A percentile compares a stretch with the other conserved stretches of the same genome.
Evolutionary conservation across 225 moss, liverwort and hornwort genomes (phyloP).

Genomic region (Pseudisothecium myosuroides): DNA sequence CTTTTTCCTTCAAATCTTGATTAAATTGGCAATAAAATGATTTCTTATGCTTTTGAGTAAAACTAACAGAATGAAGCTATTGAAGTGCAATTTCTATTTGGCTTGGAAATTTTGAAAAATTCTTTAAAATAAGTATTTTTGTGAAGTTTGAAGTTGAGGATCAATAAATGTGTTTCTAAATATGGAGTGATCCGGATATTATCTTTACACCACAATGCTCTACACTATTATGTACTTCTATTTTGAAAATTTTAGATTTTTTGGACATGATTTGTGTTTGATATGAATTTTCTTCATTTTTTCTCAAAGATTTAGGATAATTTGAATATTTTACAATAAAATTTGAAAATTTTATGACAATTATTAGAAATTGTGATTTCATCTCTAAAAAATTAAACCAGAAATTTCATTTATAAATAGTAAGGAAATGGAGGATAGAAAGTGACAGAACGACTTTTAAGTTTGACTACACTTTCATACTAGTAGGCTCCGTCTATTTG

Average conservation of each 20-base stretch:
- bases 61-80: no score
- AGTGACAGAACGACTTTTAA: not conserved
- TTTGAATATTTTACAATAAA: not conserved
- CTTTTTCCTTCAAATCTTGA: no score
- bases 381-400: not conserved
- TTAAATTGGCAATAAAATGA: no score
- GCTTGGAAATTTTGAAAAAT: no score
- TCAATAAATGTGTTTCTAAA: not conserved
- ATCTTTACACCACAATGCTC: not conserved
- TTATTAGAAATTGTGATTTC: not conserved
- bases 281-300: not conserved
- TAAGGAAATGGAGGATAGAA: not conserved
- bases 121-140: no score
- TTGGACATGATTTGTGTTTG: not conserved
- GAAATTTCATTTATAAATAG: not conserved
- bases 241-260: not conserved
- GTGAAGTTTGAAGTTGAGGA: not conserved
- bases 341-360: not conserved
- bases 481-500: no score
- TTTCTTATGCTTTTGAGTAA: no score
- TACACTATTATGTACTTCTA: not conserved
- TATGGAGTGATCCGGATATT: accelerated
- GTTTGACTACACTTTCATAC: no score
- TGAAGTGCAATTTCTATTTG: no score
- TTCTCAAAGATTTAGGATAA: not conserved